Evolutionary conservation across 768 basidiomycete species (phyloP), one percentile per base, ranked within the genome.

Genomic region (Agrocybe praecox): DNA sequence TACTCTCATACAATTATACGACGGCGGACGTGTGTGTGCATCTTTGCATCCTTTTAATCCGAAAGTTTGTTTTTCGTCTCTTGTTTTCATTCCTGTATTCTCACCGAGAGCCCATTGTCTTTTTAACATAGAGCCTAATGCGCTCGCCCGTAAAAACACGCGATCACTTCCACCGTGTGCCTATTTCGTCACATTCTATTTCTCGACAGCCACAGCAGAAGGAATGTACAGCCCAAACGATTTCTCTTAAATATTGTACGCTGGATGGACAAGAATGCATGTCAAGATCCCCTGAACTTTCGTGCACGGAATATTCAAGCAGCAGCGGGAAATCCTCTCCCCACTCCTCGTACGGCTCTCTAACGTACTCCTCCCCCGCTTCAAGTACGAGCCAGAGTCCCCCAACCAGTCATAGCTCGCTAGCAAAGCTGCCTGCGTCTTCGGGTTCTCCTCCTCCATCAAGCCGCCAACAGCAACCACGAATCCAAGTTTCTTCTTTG

Each of bases 401-500:
- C 42, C 72, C 78, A 19, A 76, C 79, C n/a, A 78, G 76, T 57
- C 75, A 76, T 48, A 66, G 67, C 52, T 79, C 75, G 45, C 65
- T 71, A 51, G 61, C 72, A 43, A 69, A 73, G 36, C 68, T 67
- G 57, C 67, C 80, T 42, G 65, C 79, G 44, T 67, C 62, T 33
- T 61, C 26, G 26, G 26, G 26, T 9, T 29, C 71, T 34, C 64
- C 75, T 49, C 62, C 66, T 56, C 75, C 74, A 61, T 74, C 64
- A 58, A 58, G 67, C 53, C 72, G 75, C 56, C 69, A 68, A 60
- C 78, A 80, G 60, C 26, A 29, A 5, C 80, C 83, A 56, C 79
- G 84, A 43, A 80, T 86, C 47, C 82, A 81, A 64, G 79, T 82
- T 40, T 79, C 85, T 17, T 86, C 85, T 44, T 78, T 87, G 53